Base-by-base conservation (phyloP, 345 rosid genomes). In the Excoecaria agallocha region DNA sequence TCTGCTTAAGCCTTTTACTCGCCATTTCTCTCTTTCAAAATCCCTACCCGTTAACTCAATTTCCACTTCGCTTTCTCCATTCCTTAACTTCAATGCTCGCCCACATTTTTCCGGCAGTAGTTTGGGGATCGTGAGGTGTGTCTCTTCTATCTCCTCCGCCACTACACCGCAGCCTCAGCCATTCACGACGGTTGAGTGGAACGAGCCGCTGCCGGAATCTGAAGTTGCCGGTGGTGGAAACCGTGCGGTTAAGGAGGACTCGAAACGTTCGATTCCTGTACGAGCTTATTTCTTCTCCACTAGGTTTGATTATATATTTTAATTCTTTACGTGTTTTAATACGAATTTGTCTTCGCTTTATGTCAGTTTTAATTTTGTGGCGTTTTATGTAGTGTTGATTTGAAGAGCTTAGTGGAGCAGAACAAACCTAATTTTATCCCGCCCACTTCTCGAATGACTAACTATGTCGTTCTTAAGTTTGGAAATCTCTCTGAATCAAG, bases 251-350 rank as follows among this genome's bases (percentile, higher is more conserved):
- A 86, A 85, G 66, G 86, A 81, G 78, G 88, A 85, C 12, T 17
- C 88, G n/a, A 82, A 79, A 71, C 83, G 81, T 17, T 87, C 94
- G 15, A 86, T 91, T 79, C 93, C 94, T 35, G 97, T 95, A n/a
- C 89, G 91, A 75, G 97, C 99, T 54, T 95, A 74, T 76, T 89
- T 93, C 69, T 87, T 91, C 87, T 93, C 96, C 72, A 93, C 99
- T 71, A 90, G 98, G 98, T 89, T 74, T 48, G 62, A 8, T 67
- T 69, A 22, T 30, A 30, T 30, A 30, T 30, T 30, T 73, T 39
- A 0, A 45, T 19, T 38, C 41, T 1, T 72, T 19, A 20, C 1
- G n/a, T 38, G 12, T 52, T 43, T 30, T 0, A 19, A 1, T 20
- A 30, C 51, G 50, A 24, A n/a, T 8, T 24, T 17, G 16, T 12